Base-by-base conservation (phyloP, 2,329 filamentous ascomycete species). In the Aureobasidium uvarum region DNA sequence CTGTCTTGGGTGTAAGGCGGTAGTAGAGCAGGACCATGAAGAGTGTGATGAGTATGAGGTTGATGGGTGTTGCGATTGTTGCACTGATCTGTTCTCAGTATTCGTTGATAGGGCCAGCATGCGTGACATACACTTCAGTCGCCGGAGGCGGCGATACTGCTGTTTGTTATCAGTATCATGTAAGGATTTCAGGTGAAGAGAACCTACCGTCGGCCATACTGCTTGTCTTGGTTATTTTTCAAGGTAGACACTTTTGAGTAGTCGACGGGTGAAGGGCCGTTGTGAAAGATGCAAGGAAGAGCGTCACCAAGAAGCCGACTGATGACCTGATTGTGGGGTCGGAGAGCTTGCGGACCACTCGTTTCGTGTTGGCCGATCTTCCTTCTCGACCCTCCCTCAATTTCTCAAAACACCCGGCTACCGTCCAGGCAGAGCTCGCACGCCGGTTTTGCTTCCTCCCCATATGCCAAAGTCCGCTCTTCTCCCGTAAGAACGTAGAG, bases 21-120 rank as follows among this genome's bases (percentile, higher is more conserved):
- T 82, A 78, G 76, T 87, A 88, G 51, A 84, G 73, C 38, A 86
- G 74, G 69, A 86, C 72, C 62, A 81, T 74, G 74, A 88, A 83
- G 68, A 87, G 79, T 60, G 84, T 80, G 72, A 86, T 72, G 63
- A 88, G 83, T 69, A 86, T 77, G 45, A 87, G 75, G 75, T 88
- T 88, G 71, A 88, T 83, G 38, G 85, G 85, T 1, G 84, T 83
- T 38, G 83, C 80, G 70, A 85, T 78, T 10, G 83, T 79, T 68
- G 82, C 80, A 48, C 84, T 85, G 70, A n/a, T 64, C 51, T 18
- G 16, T 56, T 56, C 64, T 67, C 67, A 60, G 66, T 67, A 73
- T 70, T n/a, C 31, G 43, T 52, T 48, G 20, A 16, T 33, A 5
- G 25, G 25, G 51, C 28, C 65, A 16, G 56, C 20, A 10, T 55